Conservation (phyloP, 2,329 filamentous ascomycete genomes). For the Colletotrichum tropicicola region DNA sequence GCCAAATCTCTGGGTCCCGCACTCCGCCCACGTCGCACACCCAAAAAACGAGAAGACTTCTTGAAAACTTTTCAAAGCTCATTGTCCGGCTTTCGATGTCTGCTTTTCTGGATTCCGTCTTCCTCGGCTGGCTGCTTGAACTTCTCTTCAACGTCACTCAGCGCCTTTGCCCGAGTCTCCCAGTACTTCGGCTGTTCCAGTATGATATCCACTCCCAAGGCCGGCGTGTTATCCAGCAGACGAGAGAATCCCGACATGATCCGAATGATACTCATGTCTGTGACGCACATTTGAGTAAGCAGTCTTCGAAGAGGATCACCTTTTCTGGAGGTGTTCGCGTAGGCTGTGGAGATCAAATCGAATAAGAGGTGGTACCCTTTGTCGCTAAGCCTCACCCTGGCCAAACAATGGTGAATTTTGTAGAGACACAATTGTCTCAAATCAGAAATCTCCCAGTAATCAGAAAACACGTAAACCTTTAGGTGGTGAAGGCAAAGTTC, state of each 20-base stretch:
- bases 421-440: background rate
- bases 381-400: background rate
- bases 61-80: too few relatives aligned
- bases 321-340: background rate
- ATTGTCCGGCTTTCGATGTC: too few relatives aligned
- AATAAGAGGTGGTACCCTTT: background rate
- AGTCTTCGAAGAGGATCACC: background rate
- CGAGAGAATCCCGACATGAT: background rate
- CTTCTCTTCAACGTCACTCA: background rate
- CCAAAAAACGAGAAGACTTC: too few relatives aligned
- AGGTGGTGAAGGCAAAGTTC: background rate
- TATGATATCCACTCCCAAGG: background rate
- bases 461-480: slow-evolving; percentile 2
- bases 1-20: too few relatives aligned
- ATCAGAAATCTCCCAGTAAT: background rate
- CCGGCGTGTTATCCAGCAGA: background rate
- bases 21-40: too few relatives aligned
- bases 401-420: background rate
- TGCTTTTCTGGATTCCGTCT: too few relatives aligned
- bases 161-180: background rate
- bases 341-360: background rate
- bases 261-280: background rate
- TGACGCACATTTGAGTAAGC: background rate
- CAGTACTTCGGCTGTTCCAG: background rate
- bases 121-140: background rate